Conservation (phyloP, 148 eudicot species). For the Chenopodium suecicum region DNA sequence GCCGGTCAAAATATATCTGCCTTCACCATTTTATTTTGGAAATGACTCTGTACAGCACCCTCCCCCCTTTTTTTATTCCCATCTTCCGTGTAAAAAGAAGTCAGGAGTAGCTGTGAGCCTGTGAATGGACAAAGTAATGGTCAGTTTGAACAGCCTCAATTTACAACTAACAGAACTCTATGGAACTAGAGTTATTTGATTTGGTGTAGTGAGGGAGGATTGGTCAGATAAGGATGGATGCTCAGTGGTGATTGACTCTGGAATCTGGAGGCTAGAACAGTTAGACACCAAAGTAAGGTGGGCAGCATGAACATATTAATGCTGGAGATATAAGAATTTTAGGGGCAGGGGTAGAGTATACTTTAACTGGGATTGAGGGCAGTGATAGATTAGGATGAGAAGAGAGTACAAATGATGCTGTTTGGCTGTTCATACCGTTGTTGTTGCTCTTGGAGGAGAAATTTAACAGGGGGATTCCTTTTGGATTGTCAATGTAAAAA, state of each 20-base stretch:
- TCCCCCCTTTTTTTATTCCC: not conserved
- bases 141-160: not conserved
- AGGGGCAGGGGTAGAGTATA: not conserved
- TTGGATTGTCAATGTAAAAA: not conserved
- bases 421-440: not conserved
- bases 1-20: not conserved
- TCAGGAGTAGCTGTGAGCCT: not conserved
- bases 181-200: not conserved
- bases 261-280: not conserved
- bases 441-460: not conserved
- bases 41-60: not conserved
- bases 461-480: not conserved
- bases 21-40: not conserved
- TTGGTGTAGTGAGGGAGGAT: not conserved
- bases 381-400: not conserved
- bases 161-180: not conserved
- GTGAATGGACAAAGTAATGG: not conserved
- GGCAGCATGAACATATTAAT: not conserved
- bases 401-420: not conserved
- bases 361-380: not conserved
- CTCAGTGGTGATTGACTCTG: not conserved
- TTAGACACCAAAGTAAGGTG: not conserved
- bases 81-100: not conserved
- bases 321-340: not conserved
- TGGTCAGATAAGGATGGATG: not conserved